A percentile compares a stretch with the other conserved stretches of the same genome.
Evolutionary conservation across 2,329 filamentous ascomycete species (phyloP).

Genomic region (Didymella segeticola): DNA sequence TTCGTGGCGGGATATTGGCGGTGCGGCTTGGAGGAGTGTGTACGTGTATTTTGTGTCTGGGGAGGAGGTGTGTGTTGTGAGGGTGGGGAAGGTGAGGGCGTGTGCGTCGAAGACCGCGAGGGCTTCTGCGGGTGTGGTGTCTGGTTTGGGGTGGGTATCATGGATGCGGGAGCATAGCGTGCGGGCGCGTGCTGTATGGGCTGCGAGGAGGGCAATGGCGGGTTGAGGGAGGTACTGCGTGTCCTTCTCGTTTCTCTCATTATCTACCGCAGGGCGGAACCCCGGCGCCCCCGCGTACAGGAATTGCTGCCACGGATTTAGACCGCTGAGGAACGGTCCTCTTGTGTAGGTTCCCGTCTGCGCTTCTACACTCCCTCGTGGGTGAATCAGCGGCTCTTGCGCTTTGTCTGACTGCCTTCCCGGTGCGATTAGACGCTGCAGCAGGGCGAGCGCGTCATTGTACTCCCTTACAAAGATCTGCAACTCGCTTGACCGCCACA

Average conservation of each 20-base stretch:
- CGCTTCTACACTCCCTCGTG: neutral
- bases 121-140: neutral
- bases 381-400: constrained; percentile 15
- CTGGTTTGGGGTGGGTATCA: accelerated
- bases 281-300: constrained; percentile 30
- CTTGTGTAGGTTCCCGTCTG: constrained; percentile 7
- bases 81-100: neutral
- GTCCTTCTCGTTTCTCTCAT: neutral
- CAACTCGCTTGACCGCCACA: neutral
- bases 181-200: constrained; percentile 27
- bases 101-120: constrained; percentile 10
- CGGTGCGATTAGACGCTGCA: neutral
- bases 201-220: constrained; percentile 32
- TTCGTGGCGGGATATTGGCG: constrained; percentile 17
- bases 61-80: too few species aligned
- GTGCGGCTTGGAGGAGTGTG: constrained; percentile 21
- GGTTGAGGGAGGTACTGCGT: constrained; percentile 30
- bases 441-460: neutral
- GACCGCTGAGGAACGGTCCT: constrained; percentile 27
- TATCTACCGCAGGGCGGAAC: constrained; percentile 4
- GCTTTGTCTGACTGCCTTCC: neutral
- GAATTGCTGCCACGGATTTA: constrained; percentile 42
- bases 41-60: constrained; percentile 4
- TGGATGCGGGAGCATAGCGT: neutral
- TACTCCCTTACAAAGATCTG: neutral